These are phyloP conservation scores for Penicillium samsonianum DNA, from an alignment of 495 filamentous ascomycete species.

Conservation along the genomic window DNA sequence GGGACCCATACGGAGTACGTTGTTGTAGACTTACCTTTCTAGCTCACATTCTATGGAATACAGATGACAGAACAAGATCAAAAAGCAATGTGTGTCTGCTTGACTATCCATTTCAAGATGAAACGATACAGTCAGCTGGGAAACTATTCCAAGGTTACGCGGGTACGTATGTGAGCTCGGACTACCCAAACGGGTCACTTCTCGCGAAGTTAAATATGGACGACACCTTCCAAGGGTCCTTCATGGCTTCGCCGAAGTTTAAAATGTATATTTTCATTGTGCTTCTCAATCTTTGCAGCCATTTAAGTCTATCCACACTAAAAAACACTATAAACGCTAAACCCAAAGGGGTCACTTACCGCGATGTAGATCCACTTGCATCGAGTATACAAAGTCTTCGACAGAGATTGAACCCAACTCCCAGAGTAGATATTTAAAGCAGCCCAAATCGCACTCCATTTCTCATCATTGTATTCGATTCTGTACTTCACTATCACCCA, in stretches of 20 bases:
- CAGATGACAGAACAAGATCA: neutral
- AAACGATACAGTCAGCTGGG: neutral
- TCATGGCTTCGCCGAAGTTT: neutral
- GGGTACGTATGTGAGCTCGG: neutral
- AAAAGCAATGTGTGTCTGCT: neutral
- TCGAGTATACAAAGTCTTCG: constrained; percentile 14
- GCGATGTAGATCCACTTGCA: constrained; percentile 27
- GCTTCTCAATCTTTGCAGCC: neutral
- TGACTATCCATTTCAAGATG: neutral
- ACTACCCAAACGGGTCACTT: constrained; percentile 18
- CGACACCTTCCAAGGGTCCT: neutral
- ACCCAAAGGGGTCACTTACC: constrained; percentile 35
- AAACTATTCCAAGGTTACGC: neutral
- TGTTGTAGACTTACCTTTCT: neutral
- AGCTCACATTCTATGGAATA: neutral
- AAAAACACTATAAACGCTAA: constrained; percentile 27
- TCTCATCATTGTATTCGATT: neutral
- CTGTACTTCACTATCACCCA: neutral
- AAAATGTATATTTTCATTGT: neutral
- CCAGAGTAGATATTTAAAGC: constrained; percentile 8
- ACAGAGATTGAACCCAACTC: neutral
- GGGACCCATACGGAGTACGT: constrained; percentile 10
- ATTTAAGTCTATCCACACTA: too few species aligned
- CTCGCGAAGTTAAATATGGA: constrained; percentile 15
- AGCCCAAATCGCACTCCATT: neutral